phyloP scores from a whole-genome alignment of 768 basidiomycete genomes.

The Tulasnella sp. region DNA sequence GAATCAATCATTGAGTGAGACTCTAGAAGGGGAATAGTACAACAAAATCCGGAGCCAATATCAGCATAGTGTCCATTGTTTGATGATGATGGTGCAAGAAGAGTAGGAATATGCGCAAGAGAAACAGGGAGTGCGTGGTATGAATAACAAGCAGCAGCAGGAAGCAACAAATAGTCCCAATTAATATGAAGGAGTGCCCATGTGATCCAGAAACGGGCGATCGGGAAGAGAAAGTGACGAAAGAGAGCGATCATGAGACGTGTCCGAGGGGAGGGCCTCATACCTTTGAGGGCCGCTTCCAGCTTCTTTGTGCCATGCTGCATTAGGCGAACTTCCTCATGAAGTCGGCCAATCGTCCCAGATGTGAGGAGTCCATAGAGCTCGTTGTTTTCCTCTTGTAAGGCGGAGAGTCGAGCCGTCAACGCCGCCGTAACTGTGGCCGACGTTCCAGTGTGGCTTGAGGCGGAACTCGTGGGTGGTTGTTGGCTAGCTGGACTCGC shows the following conservation, averaged over 20 bases:
- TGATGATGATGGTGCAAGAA: too few relatives aligned
- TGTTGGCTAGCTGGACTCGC: conserved; percentile 21
- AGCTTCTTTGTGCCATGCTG: conserved; percentile 55
- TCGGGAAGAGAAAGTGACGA: conserved; percentile 13
- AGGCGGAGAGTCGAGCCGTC: conserved; percentile 54
- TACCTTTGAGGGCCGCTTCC: conserved; percentile 69
- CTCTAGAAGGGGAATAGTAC: conserved; percentile 35
- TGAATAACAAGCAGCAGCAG: neutral
- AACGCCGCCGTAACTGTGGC: conserved; percentile 55
- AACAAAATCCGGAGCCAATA: neutral
- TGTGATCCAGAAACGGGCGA: neutral
- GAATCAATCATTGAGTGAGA: conserved; percentile 61
- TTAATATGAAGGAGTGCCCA: neutral
- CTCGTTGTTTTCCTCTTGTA: conserved; percentile 85
- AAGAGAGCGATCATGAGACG: conserved; percentile 12
- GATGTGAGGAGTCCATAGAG: conserved; percentile 46
- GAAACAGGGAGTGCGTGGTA: neutral
- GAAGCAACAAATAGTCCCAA: neutral
- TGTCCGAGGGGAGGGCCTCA: neutral
- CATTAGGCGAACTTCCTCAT: conserved; percentile 36
- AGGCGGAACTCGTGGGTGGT: conserved; percentile 15
- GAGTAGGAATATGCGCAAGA: neutral
- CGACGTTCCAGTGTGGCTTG: conserved; percentile 28
- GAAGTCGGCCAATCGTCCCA: conserved; percentile 7
- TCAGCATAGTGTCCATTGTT: conserved; percentile 6